Conservation (phyloP, 495 filamentous ascomycete species). For the Chaetomidium leptoderma region DNA sequence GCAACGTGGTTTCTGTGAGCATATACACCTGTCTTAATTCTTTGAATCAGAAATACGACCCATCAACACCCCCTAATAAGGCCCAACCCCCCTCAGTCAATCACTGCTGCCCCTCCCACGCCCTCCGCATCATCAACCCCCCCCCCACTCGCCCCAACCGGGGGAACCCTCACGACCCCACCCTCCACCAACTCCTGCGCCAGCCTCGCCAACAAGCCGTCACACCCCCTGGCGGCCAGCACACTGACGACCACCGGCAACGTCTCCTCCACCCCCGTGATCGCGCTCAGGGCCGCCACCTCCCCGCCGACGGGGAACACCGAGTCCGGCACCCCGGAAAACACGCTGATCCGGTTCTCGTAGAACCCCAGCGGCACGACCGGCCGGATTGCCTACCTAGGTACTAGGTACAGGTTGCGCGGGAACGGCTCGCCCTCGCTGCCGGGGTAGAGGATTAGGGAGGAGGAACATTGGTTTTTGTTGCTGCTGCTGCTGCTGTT, state of each 20-base stretch:
- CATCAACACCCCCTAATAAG: too few relatives aligned
- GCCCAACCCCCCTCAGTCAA: too few relatives aligned
- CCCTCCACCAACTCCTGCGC: slow-evolving; percentile 48
- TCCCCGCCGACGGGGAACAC: slow-evolving; percentile 58
- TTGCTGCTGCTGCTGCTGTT: slow-evolving; percentile 5
- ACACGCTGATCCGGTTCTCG: slow-evolving; percentile 40
- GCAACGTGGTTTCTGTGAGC: too few relatives aligned
- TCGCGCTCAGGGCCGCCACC: slow-evolving; percentile 47
- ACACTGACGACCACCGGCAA: slow-evolving; percentile 58
- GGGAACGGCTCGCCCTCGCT: slow-evolving; percentile 20
- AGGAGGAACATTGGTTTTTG: slow-evolving; percentile 38
- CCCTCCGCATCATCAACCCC: slow-evolving; percentile 51
- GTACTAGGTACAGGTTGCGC: slow-evolving; percentile 40
- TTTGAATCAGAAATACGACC: too few relatives aligned
- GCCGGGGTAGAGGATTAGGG: slow-evolving; percentile 36
- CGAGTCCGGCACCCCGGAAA: slow-evolving; percentile 52
- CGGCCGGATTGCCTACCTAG: slow-evolving; percentile 25
- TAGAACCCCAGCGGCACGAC: slow-evolving; percentile 45
- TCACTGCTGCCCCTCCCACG: slow-evolving; percentile 24
- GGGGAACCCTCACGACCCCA: slow-evolving; percentile 48
- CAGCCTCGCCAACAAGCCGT: slow-evolving; percentile 54
- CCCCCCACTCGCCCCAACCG: slow-evolving; percentile 50
- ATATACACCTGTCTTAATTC: too few relatives aligned
- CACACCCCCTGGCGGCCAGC: slow-evolving; percentile 58
- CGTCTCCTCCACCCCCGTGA: slow-evolving; percentile 51